A percentile compares a stretch with the other conserved stretches of the same genome.
phyloP scores from a whole-genome alignment of 345 rosid species.

The Capsella bursapastoris region DNA sequence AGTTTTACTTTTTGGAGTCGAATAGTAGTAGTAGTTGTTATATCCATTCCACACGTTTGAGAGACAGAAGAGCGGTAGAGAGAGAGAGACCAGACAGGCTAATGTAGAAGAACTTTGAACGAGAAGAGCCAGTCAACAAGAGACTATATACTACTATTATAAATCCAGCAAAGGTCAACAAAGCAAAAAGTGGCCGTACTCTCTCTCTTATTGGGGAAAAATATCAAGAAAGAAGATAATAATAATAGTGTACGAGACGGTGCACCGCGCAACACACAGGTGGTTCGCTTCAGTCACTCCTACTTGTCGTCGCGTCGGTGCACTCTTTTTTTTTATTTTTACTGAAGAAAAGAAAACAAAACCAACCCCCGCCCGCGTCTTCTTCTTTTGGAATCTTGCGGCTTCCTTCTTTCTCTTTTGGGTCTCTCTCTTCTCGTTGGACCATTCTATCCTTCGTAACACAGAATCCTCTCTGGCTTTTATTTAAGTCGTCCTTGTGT shows the following conservation, averaged over 20 bases:
- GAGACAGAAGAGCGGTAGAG: conserved; percentile 15
- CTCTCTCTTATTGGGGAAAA: conserved; percentile 14
- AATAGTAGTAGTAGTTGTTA: not conserved
- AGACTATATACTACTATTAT: conserved; percentile 13
- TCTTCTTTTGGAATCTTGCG: conserved; percentile 31
- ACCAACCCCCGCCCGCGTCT: conserved; percentile 31
- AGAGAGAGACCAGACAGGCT: not conserved
- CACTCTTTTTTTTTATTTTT: conserved; percentile 25
- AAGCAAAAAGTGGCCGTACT: conserved; percentile 38
- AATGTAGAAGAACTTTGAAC: conserved; percentile 8
- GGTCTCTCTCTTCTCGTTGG: not conserved
- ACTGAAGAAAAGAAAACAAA: not conserved
- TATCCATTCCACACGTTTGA: conserved; percentile 36
- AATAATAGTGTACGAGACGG: conserved; percentile 27
- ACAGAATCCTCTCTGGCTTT: conserved; percentile 41
- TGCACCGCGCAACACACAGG: conserved; percentile 23
- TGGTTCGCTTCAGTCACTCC: conserved; percentile 40
- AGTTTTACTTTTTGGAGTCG: conserved; percentile 15
- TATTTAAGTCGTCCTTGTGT: conserved; percentile 48
- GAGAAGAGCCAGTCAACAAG: conserved; percentile 30
- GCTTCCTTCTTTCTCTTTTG: conserved; percentile 21
- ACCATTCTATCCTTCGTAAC: conserved; percentile 12
- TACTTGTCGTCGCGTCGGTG: conserved; percentile 52
- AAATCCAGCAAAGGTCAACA: conserved; percentile 43
- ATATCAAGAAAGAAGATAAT: not conserved